Evolutionary conservation across 164 flowering plant genomes (phyloP).

Genomic region (Cinnamomum micranthum): DNA sequence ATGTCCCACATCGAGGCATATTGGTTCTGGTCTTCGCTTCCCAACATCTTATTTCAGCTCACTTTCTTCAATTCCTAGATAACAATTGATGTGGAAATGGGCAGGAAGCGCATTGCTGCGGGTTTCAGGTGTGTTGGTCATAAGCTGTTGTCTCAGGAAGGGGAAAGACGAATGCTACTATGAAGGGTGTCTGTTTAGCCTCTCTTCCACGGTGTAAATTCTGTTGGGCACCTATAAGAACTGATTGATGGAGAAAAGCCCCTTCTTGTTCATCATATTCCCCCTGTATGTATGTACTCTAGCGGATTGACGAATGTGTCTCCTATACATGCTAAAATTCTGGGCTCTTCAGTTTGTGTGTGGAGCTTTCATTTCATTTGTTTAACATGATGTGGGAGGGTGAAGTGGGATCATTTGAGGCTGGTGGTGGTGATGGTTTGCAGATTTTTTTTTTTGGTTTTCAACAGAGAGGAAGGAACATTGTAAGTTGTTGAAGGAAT

Average conservation of each 20-base stretch:
- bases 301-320: too few species aligned
- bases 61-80: slow-evolving; percentile 14
- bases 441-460: too few species aligned
- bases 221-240: background rate
- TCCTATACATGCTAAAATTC: too few species aligned
- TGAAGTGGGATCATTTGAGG: too few species aligned
- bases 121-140: background rate
- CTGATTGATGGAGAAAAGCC: background rate
- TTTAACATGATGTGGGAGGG: too few species aligned
- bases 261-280: background rate
- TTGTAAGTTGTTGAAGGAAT: too few species aligned
- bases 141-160: background rate
- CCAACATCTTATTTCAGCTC: slow-evolving; percentile 47
- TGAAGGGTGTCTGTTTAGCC: background rate
- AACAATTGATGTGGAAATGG: background rate
- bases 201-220: slow-evolving; percentile 1
- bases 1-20: slow-evolving; percentile 70
- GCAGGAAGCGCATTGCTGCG: too few species aligned
- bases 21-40: slow-evolving; percentile 75
- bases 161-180: background rate
- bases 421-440: too few species aligned
- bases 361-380: too few species aligned
- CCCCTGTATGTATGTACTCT: too few species aligned
- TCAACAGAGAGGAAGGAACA: too few species aligned
- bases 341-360: too few species aligned